These are phyloP conservation scores for Eucalyptus erythrocorys DNA, from an alignment of 345 rosid species.

Conservation along the genomic window DNA sequence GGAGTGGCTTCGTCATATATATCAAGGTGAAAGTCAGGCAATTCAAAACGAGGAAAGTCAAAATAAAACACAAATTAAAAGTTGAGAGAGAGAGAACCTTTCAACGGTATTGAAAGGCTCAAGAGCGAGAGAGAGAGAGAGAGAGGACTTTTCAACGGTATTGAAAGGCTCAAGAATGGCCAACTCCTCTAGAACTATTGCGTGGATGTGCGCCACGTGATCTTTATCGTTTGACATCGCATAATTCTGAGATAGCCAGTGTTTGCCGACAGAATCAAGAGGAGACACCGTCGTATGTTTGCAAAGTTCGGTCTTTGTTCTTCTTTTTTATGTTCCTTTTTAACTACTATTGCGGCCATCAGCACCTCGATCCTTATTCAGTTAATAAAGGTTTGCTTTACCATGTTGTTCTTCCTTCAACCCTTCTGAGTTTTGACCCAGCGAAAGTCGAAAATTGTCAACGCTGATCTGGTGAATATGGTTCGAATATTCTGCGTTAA, in stretches of 20 bases:
- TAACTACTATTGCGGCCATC: neutral
- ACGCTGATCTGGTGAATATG: neutral
- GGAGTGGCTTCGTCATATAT: neutral
- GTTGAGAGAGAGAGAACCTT: neutral
- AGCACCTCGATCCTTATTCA: neutral
- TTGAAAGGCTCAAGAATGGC: conserved; percentile 3
- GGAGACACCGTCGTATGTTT: neutral
- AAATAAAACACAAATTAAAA: neutral
- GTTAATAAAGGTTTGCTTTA: neutral
- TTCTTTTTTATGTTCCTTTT: neutral
- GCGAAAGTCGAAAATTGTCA: neutral
- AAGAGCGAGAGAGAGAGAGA: neutral
- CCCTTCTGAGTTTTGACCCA: neutral
- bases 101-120: no score
- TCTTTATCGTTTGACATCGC: neutral
- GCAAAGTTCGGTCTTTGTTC: neutral
- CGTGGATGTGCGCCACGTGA: neutral
- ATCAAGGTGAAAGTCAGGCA: neutral
- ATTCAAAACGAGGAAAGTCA: neutral
- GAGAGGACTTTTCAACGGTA: neutral
- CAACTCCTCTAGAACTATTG: neutral
- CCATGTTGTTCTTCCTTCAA: neutral
- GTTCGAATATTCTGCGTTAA: neutral
- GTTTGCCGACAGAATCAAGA: neutral
- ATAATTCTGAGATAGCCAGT: neutral